Percentiles rank a stretch among this genome's conserved stretches.
phyloP scores from a whole-genome alignment of 2,329 filamentous ascomycete species.

The Cadophora sp. region DNA sequence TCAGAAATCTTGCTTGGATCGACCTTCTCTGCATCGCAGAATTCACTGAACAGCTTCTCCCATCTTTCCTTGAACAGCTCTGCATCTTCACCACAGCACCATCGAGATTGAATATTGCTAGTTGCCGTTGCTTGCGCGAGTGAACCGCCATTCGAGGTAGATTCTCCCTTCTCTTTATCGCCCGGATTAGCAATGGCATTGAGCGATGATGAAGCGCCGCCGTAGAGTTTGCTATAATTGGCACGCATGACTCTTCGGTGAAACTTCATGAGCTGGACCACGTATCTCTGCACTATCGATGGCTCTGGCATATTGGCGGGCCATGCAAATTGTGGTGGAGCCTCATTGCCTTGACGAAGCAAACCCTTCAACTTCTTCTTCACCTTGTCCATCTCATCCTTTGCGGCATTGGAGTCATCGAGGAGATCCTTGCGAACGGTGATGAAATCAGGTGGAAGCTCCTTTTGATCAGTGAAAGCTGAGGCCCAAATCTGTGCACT shows the following conservation, averaged over 20 bases:
- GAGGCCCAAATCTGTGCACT: slow-evolving; percentile 96
- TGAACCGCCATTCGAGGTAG: slow-evolving; percentile 51
- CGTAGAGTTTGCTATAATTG: slow-evolving; percentile 84
- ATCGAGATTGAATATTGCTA: slow-evolving; percentile 81
- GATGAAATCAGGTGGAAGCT: slow-evolving; percentile 85
- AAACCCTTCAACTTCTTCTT: slow-evolving; percentile 99
- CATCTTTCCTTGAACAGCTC: slow-evolving; percentile 95
- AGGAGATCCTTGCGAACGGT: slow-evolving; percentile 91
- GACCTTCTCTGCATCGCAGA: slow-evolving; percentile 95
- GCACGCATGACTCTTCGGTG: slow-evolving; percentile 93
- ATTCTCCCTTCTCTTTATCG: slow-evolving; percentile 43
- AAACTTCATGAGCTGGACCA: slow-evolving; percentile 97
- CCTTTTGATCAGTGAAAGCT: slow-evolving; percentile 86
- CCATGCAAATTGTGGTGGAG: slow-evolving; percentile 97
- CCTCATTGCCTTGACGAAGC: slow-evolving; percentile 88
- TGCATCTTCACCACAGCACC: slow-evolving; percentile 96
- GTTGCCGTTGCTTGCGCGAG: slow-evolving; percentile 68
- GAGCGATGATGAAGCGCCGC: slow-evolving; percentile 68
- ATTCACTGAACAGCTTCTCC: slow-evolving; percentile 98
- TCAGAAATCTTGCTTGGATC: slow-evolving; percentile 99
- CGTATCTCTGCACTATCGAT: slow-evolving; percentile 87
- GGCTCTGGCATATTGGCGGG: slow-evolving; percentile 93
- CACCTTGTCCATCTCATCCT: slow-evolving; percentile 99
- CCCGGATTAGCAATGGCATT: slow-evolving; percentile 61
- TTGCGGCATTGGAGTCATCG: slow-evolving; percentile 97